Evolutionary conservation across 73 alveolate genomes (phyloP), one percentile per base, ranked within the genome.

Genomic region (Uronychia setigera): DNA sequence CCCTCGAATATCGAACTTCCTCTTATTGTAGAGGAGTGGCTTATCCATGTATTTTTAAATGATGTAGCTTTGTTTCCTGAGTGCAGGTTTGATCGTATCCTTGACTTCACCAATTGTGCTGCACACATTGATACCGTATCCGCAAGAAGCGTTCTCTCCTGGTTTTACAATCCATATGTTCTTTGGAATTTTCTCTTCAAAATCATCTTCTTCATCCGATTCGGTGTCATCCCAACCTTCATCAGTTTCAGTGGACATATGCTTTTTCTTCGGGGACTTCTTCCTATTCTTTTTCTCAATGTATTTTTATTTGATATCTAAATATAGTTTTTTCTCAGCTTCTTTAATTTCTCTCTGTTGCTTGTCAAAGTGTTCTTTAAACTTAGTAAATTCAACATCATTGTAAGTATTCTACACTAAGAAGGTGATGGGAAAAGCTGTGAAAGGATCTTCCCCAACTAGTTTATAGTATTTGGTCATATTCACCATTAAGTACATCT

Each of bases 81-180:
- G 85, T 46, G 82, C 82, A 28, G 80, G 57, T 29, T 76, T 91
- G 35, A 82, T 60, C 32, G 78, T 58, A 1, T 77, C 80, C 83
- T 74, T 60, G 34, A 91, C 84, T 35, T 84, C 88, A 88, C 81
- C 88, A 9, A 87, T 30, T n/a, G 87, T 85, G 30, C 80, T 88
- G 0, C 92, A 77, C 25, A 93, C 93, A n/a, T 35, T 80, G 31
- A 93, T 93, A 30, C 95, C 94, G 60, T 81, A 81, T 0, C 97
- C 97, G 87, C 97, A 76, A 74, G 91, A 89, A n/a, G 95, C 77
- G 74, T 84, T 87, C 80, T 93, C 97, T 27, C 97, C 97, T 0
- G 97, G 97, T 33, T 93, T 93, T 11, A 92, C 81, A 30, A 93
- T 93, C 96, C 97, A 93, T 31, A 91, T 35, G 77, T 87, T 91